Base-by-base conservation (phyloP, 2,329 filamentous ascomycete genomes). In the Nemania abortiva region DNA sequence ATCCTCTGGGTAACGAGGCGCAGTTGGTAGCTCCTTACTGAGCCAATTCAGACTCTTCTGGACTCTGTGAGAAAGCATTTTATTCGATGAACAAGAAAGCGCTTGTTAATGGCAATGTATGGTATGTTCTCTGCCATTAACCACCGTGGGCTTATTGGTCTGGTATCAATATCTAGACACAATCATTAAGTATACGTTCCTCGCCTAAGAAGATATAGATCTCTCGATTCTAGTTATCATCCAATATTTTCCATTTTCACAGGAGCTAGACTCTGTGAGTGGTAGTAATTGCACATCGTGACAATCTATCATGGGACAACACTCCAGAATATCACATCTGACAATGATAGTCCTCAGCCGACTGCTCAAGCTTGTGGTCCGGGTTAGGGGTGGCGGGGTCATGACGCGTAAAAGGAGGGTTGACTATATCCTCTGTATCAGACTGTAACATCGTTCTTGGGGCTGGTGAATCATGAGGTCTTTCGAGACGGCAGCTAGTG, bases 31-130 rank as follows among this genome's bases (percentile, higher is more conserved):
- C 29, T 37, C 56, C 3, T 61, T 20, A n/a, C 29, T 31, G 20
- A 65, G 63, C 63, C 63, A 65, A 37, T 65, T 49, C 27, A 65
- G 20, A 22, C 63, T 65, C 49, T 55, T 61, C 29, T 65, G 56
- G 29, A 65, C 56, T 20, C 63, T 49, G 20, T 9, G 49, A 5
- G 63, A 65, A 65, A 65, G 63, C 63, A 60, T 65, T 49, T 13
- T 55, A 37, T 49, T 7, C 1, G 49, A 3, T n/a, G n/a, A n/a
- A n/a, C n/a, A n/a, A n/a, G n/a, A n/a, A n/a, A n/a, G n/a, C n/a
- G n/a, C n/a, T n/a, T n/a, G n/a, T n/a, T n/a, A n/a, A n/a, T n/a
- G n/a, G n/a, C n/a, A n/a, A n/a, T n/a, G n/a, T n/a, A n/a, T 24
- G 13, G 18, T 31, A 13, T 15, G 2, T 62, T 29, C 18, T 13